Evolutionary conservation across 495 filamentous ascomycete species (phyloP).

Genomic region (Lichina pygmaea): DNA sequence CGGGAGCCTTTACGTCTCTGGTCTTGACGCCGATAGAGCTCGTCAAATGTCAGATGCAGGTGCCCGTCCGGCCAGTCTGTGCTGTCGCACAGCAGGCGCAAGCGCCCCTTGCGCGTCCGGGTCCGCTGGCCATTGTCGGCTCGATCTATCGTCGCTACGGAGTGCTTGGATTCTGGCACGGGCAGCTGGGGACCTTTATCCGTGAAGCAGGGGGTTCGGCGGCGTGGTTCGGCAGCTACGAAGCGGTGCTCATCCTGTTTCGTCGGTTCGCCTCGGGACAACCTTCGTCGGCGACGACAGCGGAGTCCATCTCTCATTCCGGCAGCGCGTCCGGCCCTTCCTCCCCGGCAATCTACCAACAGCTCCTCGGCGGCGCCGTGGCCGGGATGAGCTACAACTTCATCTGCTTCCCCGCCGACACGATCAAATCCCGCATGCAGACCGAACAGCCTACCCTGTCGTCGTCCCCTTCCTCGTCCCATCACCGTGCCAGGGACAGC

Average conservation of each 20-base stretch:
- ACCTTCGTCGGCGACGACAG: background rate
- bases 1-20: conserved; percentile 75
- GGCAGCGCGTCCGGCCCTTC: conserved; percentile 5
- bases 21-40: conserved; percentile 88
- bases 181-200: conserved; percentile 77
- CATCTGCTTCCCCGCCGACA: conserved; percentile 87
- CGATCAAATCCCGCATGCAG: conserved; percentile 90
- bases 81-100: conserved; percentile 6
- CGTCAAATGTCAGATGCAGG: conserved; percentile 97
- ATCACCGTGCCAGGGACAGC: conserved; percentile 11
- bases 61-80: conserved; percentile 15
- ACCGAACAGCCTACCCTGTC: conserved; percentile 37
- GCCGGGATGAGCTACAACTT: conserved; percentile 92
- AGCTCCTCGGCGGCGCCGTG: conserved; percentile 65
- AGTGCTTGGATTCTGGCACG: conserved; percentile 73
- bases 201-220: conserved; percentile 81
- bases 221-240: conserved; percentile 89
- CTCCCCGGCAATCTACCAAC: conserved; percentile 35
- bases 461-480: conserved; percentile 6
- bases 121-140: conserved; percentile 24
- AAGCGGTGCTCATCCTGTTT: conserved; percentile 47
- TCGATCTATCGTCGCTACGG: conserved; percentile 63
- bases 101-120: background rate
- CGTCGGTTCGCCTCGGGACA: conserved; percentile 13
- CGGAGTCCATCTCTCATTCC: background rate